Evolutionary conservation across 306 rosid genomes (phyloP).

Genomic region (Glycine latifolia): DNA sequence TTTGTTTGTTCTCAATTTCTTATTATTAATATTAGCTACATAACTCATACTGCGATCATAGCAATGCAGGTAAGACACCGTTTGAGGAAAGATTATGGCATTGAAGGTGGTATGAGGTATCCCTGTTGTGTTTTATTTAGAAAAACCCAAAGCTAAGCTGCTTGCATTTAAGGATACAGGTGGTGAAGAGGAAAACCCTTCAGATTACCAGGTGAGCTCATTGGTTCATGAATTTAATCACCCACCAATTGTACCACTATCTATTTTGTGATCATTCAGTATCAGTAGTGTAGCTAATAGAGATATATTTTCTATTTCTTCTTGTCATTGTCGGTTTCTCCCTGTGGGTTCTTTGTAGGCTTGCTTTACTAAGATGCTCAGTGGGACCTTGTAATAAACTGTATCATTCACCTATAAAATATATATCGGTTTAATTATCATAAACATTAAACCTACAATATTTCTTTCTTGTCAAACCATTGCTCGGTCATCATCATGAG

Average conservation of each 20-base stretch:
- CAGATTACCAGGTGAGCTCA: slow-evolving; percentile 82
- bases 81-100: slow-evolving; percentile 78
- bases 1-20: slow-evolving; percentile 34
- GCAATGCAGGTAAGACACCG: slow-evolving; percentile 81
- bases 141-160: slow-evolving; percentile 91
- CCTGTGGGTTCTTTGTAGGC: too few relatives aligned
- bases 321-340: not conserved
- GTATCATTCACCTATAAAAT: not conserved
- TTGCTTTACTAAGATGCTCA: too few relatives aligned
- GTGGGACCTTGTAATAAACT: not conserved
- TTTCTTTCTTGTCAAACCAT: not conserved
- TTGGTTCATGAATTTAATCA: slow-evolving; percentile 34
- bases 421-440: not conserved
- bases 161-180: slow-evolving; percentile 92
- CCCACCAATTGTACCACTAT: not conserved
- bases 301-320: slow-evolving; percentile 8
- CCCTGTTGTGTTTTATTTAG: slow-evolving; percentile 88
- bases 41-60: slow-evolving; percentile 30
- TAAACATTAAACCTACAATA: not conserved
- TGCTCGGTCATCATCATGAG: slow-evolving; percentile 18
- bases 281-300: not conserved
- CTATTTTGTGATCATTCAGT: slow-evolving; percentile 9
- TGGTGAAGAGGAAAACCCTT: slow-evolving; percentile 90
- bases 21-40: slow-evolving; percentile 23
- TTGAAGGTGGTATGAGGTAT: slow-evolving; percentile 95